Evolutionary conservation across 768 basidiomycete species (phyloP).

Genomic region (Termitomyces bulborhizus): DNA sequence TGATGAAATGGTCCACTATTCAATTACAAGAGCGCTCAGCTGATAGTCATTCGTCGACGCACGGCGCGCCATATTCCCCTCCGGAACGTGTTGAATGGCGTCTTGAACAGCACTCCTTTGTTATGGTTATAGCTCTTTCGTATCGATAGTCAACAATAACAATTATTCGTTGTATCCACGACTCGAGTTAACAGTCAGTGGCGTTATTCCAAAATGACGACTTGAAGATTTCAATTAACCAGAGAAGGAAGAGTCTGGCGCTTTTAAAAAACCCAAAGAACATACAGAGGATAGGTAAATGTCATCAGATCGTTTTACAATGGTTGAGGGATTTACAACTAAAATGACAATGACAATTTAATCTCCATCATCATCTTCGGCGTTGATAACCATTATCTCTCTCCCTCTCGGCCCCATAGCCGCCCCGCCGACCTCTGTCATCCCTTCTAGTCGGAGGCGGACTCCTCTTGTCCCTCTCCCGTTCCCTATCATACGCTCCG

Average conservation of each 20-base stretch:
- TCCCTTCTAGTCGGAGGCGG: conserved; percentile 9
- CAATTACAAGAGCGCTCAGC: too few species aligned
- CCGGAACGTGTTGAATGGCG: too few species aligned
- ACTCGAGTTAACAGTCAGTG: not conserved
- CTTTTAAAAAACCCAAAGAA: not conserved
- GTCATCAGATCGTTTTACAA: not conserved
- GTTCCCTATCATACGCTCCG: conserved; percentile 8
- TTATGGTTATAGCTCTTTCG: too few species aligned
- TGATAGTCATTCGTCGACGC: too few species aligned
- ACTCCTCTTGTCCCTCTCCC: conserved; percentile 8
- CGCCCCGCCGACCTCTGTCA: conserved; percentile 5
- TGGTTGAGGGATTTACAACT: not conserved
- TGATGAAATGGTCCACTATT: too few species aligned
- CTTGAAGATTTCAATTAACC: too few species aligned
- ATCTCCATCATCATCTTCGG: conserved; percentile 7
- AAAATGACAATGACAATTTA: not conserved
- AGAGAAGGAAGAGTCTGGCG: not conserved
- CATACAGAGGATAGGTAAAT: not conserved
- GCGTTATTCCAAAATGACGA: not conserved
- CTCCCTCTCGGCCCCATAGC: conserved; percentile 4
- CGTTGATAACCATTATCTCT: conserved; percentile 14
- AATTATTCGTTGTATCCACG: too few species aligned
- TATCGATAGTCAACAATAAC: too few species aligned
- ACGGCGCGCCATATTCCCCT: too few species aligned
- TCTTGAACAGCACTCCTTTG: too few species aligned